Evolutionary conservation across 2,329 filamentous ascomycete genomes (phyloP), one percentile per base, ranked within the genome.

Genomic region (Sarocladium kiliense): DNA sequence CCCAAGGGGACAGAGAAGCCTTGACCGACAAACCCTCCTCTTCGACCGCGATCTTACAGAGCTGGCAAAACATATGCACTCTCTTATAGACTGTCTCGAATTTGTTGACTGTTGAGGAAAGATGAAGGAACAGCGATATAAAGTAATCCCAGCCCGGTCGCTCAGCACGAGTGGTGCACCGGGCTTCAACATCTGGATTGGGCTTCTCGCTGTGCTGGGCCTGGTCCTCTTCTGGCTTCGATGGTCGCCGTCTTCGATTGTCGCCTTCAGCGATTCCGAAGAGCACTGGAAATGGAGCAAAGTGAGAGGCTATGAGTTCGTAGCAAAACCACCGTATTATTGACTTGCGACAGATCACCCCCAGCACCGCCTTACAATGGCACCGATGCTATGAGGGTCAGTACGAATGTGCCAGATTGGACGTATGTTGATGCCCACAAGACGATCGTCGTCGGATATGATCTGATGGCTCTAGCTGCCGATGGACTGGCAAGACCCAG

Each of bases 401-500:
- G 6, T 66, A 66, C 26, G 63, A 70, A 36, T 71, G 68, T 56
- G 67, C 68, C 3, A 65, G 68, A 45, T 60, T 71, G 1, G 66
- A 71, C 45, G 68, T 69, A 45, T 59, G 63, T 60, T 11, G 30
- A 32, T 23, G 25, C 14, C 25, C 47, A 30, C 7, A 16, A 30
- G 7, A 21, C 7, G 21, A 21, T 30, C 47, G 23, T 18, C 18
- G 7, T 18, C 44, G 14, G 14, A 5, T 16, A 1, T 19, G 12
- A 21, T 18, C 14, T 55, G 16, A 26, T 25, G 49, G 21, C 30
- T 34, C 2, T 25, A 71, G 68, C 63, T 72, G 12, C 68, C 69
- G 0, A 71, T 69, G 67, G 63, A 69, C 50, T 71, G 68, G 68
- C 58, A 65, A 9, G 61, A 63, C 3, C 66, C 67, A 18, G 59